phyloP scores from a whole-genome alignment of 108 stramenopile species.

The Epipyxis sp. region DNA sequence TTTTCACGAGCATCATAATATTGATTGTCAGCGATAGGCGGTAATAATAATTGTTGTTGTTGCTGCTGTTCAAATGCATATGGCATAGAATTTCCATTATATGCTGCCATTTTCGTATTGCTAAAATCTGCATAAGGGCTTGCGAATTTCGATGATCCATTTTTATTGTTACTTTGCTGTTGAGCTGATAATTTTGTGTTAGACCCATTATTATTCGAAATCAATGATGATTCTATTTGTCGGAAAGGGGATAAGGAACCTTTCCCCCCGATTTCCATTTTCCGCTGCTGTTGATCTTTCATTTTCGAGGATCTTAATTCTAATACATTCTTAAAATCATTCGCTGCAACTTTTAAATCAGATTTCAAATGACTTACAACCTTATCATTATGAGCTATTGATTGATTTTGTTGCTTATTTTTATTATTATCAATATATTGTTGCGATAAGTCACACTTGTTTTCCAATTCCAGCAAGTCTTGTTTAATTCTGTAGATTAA shows the following conservation, averaged over 20 bases:
- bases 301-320: slow-evolving; percentile 23
- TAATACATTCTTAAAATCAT: slow-evolving; percentile 27
- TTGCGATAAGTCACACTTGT: slow-evolving; percentile 20
- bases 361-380: slow-evolving; percentile 11
- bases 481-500: slow-evolving; percentile 22
- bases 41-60: slow-evolving; percentile 2
- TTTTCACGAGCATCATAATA: slow-evolving; percentile 18
- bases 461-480: slow-evolving; percentile 20
- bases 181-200: neutral
- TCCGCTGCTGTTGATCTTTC: slow-evolving; percentile 26
- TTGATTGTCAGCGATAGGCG: neutral
- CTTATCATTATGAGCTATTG: slow-evolving; percentile 3
- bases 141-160: neutral
- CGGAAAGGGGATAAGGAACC: slow-evolving; percentile 3
- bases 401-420: neutral
- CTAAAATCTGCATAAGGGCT: neutral
- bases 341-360: slow-evolving; percentile 4
- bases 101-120: neutral
- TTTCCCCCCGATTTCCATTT: slow-evolving; percentile 5
- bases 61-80: neutral
- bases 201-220: no score
- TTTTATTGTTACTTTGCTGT: neutral
- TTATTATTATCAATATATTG: slow-evolving; percentile 7
- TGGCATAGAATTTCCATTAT: neutral
- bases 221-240: neutral